Percentiles rank a stretch among this genome's conserved stretches.
Evolutionary conservation across 331 rosid genomes (phyloP).

Genomic region (Malus hybrid): DNA sequence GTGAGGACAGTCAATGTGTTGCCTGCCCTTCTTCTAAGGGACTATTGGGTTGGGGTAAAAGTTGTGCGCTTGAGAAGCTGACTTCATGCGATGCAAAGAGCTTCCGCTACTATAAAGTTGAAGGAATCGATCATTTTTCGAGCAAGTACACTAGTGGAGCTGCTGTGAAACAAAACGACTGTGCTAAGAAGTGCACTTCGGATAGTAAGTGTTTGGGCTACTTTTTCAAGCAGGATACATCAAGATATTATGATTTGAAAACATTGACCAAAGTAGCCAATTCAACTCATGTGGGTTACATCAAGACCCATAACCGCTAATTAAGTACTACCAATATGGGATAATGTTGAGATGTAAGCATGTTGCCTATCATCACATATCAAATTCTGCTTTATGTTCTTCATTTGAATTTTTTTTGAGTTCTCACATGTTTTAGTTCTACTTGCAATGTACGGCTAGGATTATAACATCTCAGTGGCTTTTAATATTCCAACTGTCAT

Average conservation of each 20-base stretch:
- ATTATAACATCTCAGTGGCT: no score
- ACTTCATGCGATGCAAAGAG: constrained; percentile 23
- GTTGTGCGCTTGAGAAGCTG: constrained; percentile 30
- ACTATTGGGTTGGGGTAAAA: constrained; percentile 45
- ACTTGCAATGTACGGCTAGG: no score
- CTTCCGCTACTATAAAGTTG: constrained; percentile 41
- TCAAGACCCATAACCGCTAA: constrained; percentile 1
- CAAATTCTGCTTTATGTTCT: no score
- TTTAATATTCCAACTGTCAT: no score
- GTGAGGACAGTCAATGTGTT: constrained; percentile 58
- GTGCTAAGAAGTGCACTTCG: constrained; percentile 33
- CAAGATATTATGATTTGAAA: constrained; percentile 48
- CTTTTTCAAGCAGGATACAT: constrained; percentile 32
- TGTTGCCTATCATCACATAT: no score
- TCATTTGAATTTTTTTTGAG: no score
- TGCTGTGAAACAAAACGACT: constrained; percentile 23
- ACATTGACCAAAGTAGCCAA: constrained; percentile 7
- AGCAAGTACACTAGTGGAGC: constrained; percentile 29
- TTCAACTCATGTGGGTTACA: constrained; percentile 16
- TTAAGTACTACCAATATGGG: no score
- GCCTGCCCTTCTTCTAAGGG: constrained; percentile 48
- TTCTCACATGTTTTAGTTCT: no score
- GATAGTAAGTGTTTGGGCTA: constrained; percentile 46
- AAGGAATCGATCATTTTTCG: constrained; percentile 51
- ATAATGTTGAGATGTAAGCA: no score